Evolutionary conservation across 495 filamentous ascomycete genomes (phyloP), one percentile per base, ranked within the genome.

Genomic region (Aspergillus diversus): DNA sequence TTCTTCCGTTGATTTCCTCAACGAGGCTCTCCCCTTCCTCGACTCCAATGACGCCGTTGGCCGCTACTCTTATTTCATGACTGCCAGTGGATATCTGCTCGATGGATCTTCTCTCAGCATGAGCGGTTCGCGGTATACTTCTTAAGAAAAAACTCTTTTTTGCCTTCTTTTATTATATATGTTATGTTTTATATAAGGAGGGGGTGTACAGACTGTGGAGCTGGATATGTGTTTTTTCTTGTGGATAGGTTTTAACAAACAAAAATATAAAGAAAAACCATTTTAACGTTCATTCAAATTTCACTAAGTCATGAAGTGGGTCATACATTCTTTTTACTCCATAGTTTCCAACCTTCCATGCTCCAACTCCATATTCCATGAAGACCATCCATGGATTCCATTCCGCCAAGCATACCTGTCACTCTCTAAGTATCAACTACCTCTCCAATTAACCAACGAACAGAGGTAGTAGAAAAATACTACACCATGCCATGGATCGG

Each of bases 11-110:
- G 60, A 71, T 7, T 92, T 92, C 81, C 73, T 84, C 31, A 64
- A 72, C 47, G 68, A 81, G 7, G 83, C 90, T 39, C 65, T 91
- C 31, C 76, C 86, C 13, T 88, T 83, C 79, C 69, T 97, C 62
- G 92, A 97, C 69, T 70, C 63, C 55, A 79, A 89, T 64, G n/a
- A 76, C 42, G 85, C 73, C 51, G 86, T 96, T 52, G 81, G 88
- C 71, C 80, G 88, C 35, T 96, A 96, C 77, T 77, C 90, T 3
- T 96, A 92, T 82, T 97, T 93, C 80, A 89, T 89, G 84, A 87
- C 68, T 58, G 70, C 73, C 27, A 71, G 77, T 42, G 71, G 72
- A 27, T 77, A 75, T 53, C 62, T 81, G 61, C 57, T 81, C 7
- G 62, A 32, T 49, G 67, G 63, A 8, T 56, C 37, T 27, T 33